phyloP scores from a whole-genome alignment of 2,329 filamentous ascomycete species.

The Drechslerella stenobrocha region DNA sequence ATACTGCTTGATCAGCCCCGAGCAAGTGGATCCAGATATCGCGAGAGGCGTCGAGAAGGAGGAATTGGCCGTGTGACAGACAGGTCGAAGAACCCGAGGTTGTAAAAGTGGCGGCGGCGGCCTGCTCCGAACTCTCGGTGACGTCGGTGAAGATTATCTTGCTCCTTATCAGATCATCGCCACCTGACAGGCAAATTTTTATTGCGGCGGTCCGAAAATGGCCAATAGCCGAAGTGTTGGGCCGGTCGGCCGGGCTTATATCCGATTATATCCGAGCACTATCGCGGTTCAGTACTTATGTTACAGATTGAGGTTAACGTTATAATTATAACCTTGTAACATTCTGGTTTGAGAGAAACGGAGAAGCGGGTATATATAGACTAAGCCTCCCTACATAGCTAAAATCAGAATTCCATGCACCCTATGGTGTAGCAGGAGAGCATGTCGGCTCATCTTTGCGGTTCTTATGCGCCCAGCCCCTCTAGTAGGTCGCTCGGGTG shows the following conservation, averaged over 20 bases:
- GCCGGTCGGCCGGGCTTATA: conserved; percentile 12
- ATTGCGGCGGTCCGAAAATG: conserved; percentile 2
- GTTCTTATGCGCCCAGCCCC: not conserved
- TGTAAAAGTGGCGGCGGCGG: too few relatives aligned
- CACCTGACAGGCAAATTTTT: conserved; percentile 20
- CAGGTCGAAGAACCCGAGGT: conserved; percentile 16
- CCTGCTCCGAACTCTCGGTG: not conserved
- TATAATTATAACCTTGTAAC: too few relatives aligned
- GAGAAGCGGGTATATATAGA: too few relatives aligned
- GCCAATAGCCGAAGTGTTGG: conserved; percentile 1
- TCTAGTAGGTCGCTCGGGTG: conserved; percentile 15
- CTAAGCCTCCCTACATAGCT: too few relatives aligned
- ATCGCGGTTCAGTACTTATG: too few relatives aligned
- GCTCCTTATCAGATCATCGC: conserved; percentile 41
- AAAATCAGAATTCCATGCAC: not conserved
- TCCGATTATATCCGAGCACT: not conserved
- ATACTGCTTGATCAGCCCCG: too few relatives aligned
- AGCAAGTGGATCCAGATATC: too few relatives aligned
- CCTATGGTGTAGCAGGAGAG: not conserved
- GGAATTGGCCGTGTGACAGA: conserved; percentile 16
- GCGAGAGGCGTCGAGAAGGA: not conserved
- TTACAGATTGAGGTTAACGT: too few relatives aligned
- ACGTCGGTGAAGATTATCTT: conserved; percentile 29
- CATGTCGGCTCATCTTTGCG: not conserved
- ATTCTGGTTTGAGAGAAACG: too few relatives aligned